Base-by-base conservation (phyloP, 441 rosid genomes). In the Manihot esculenta region DNA sequence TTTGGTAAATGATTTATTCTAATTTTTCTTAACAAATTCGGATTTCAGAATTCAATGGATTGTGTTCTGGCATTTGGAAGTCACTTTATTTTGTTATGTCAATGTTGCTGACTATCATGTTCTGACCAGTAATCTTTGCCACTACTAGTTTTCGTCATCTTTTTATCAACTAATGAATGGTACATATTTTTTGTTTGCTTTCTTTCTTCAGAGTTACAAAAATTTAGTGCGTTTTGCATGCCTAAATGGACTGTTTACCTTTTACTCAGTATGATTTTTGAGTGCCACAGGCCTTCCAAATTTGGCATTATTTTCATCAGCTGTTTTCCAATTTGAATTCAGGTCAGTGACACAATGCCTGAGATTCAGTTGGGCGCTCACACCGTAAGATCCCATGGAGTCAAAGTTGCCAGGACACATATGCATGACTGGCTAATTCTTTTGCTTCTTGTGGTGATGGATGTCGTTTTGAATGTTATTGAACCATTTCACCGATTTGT, bases 401-500 rank as follows among this genome's bases (percentile, higher is more conserved):
- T 72, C 50, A 76, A 81, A 67, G 89, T 91, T 48, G 87, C 89
- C 13, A 80, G 84, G 79, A 61, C 71, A 38, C 97, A 94, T 78
- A 78, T 73, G 89, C 89, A 91, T 76, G 98, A 94, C 79, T 94
- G 96, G 98, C 74, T 90, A 62, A 94, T 91, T 79, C 93, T 94
- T 63, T 0, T 86, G 42, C 84, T 91, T 63, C 92, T 92, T 42
- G 80, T 78, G 20, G 79, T 79, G 67, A 85, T 92, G 44, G 93
- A 80, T 26, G 54, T 77, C 55, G 69, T 78, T 79, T 80, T 94
- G 74, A 85, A 86, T 66, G 72, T 80, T 18, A 83, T 91, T 23
- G 92, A 91, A 72, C 98, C 97, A 3, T 94, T 91, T 84, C 92
- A 91, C 72, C 96, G 98, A 48, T 93, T 91, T 72, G 91, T 93